Conservation (phyloP, 2,329 filamentous ascomycete species). For the Stylonectria norvegica region DNA sequence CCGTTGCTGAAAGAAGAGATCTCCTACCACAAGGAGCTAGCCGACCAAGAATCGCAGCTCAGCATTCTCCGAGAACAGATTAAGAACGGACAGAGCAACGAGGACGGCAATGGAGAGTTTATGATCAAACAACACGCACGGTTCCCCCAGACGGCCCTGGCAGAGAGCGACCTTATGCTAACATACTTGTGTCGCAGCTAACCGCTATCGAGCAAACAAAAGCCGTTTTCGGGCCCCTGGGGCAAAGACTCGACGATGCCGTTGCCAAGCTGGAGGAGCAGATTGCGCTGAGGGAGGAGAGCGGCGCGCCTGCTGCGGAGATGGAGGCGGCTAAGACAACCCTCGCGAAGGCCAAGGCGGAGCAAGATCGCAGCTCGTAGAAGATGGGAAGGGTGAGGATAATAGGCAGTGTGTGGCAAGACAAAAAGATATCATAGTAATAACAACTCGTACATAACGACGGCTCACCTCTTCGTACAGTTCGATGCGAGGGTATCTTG, state of each 20-base stretch:
- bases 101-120: slow-evolving; percentile 73
- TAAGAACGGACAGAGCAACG: slow-evolving; percentile 45
- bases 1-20: slow-evolving; percentile 89
- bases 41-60: slow-evolving; percentile 69
- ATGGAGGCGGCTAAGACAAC: slow-evolving; percentile 54
- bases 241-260: slow-evolving; percentile 67
- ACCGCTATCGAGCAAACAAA: slow-evolving; percentile 84
- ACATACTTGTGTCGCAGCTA: slow-evolving; percentile 48
- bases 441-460: neutral
- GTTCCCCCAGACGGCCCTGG: neutral
- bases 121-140: slow-evolving; percentile 82
- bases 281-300: slow-evolving; percentile 61
- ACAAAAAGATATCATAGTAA: slow-evolving; percentile 17
- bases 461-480: neutral
- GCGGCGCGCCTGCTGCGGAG: slow-evolving; percentile 45
- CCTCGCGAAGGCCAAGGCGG: slow-evolving; percentile 47
- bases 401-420: neutral
- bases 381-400: neutral
- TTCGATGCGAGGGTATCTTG: slow-evolving; percentile 25
- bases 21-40: slow-evolving; percentile 84
- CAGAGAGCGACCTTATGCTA: slow-evolving; percentile 1
- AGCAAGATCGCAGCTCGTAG: slow-evolving; percentile 12
- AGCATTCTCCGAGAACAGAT: slow-evolving; percentile 63
- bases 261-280: slow-evolving; percentile 71
- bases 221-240: slow-evolving; percentile 71